Conservation (phyloP, 2,329 filamentous ascomycete species). For the Arthrobotrys pseudoclavata region DNA sequence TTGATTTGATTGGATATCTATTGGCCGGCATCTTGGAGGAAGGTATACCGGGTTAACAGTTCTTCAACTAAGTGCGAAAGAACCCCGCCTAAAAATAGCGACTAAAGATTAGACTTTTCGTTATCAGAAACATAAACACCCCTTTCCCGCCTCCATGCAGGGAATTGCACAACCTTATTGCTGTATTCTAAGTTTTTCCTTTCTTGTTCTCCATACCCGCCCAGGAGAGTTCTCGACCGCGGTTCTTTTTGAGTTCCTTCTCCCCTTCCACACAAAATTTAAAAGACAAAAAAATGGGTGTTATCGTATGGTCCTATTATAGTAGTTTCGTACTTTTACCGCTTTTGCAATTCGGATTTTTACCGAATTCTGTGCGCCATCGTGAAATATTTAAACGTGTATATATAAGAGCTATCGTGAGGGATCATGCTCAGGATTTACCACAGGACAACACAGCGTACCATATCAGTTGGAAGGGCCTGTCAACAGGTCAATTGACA, state of each 20-base stretch:
- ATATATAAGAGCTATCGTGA: conserved; percentile 28
- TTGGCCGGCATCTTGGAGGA: neutral
- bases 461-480: neutral
- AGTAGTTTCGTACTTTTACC: conserved; percentile 37
- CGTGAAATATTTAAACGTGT: conserved; percentile 11
- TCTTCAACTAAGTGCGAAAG: neutral
- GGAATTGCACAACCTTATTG: conserved; percentile 41
- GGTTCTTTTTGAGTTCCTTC: conserved; percentile 21
- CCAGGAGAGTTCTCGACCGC: conserved; percentile 28
- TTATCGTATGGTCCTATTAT: conserved; percentile 18
- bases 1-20: neutral
- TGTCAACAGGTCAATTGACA: neutral
- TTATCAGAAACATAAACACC: conserved; percentile 11
- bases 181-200: conserved; percentile 8
- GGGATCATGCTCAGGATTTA: conserved; percentile 15
- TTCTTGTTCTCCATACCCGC: conserved; percentile 34
- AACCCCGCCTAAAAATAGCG: conserved; percentile 13
- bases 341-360: conserved; percentile 28
- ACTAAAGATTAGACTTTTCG: conserved; percentile 17
- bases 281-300: neutral
- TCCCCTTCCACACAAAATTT: neutral
- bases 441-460: conserved; percentile 35
- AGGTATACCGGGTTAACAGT: neutral
- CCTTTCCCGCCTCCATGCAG: conserved; percentile 35
- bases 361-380: conserved; percentile 31